Conservation (phyloP, 2,329 filamentous ascomycete genomes). For the Colletotrichum simmondsii region DNA sequence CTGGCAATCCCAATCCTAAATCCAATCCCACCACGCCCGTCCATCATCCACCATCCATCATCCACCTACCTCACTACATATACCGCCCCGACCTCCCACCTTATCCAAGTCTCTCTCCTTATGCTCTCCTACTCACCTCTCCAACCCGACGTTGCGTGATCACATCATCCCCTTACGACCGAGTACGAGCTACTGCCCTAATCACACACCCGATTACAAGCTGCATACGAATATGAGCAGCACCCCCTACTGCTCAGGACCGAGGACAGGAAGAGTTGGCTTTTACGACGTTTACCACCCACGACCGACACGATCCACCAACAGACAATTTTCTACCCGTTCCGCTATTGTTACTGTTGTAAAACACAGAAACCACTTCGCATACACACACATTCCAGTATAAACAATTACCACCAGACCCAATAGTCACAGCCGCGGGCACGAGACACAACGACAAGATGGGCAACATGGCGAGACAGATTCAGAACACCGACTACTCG, state of each 20-base stretch:
- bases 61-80: conserved; percentile 24
- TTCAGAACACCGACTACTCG: conserved; percentile 36
- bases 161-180: conserved; percentile 1
- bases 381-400: not conserved
- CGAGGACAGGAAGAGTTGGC: conserved; percentile 37
- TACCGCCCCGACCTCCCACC: conserved; percentile 31
- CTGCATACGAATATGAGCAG: conserved; percentile 36
- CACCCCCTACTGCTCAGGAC: conserved; percentile 34
- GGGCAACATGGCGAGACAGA: conserved; percentile 34
- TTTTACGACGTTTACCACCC: conserved; percentile 23
- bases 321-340: conserved; percentile 21
- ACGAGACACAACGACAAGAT: conserved; percentile 21
- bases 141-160: conserved; percentile 23
- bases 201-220: conserved; percentile 7
- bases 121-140: conserved; percentile 4
- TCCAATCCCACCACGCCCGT: not conserved
- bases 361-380: not conserved
- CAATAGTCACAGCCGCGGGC: not conserved
- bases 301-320: conserved; percentile 25
- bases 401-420: not conserved
- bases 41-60: not conserved
- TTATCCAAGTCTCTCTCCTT: not conserved
- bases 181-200: not conserved
- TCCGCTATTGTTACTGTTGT: too few relatives aligned
- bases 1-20: not conserved